phyloP scores from a whole-genome alignment of 2,329 filamentous ascomycete species.

The Phaeosphaeria sp. region DNA sequence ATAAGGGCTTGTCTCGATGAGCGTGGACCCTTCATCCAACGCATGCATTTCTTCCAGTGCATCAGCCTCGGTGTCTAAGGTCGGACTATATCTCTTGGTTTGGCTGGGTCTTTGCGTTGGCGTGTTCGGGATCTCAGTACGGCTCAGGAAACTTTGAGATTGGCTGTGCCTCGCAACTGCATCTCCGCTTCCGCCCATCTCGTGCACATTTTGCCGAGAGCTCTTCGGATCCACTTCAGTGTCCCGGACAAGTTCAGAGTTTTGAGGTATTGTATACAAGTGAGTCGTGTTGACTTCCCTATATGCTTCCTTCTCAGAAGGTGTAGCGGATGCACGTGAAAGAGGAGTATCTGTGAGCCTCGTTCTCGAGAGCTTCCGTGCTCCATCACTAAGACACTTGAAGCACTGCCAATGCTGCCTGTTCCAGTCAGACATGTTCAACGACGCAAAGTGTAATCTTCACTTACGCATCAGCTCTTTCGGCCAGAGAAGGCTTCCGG shows the following conservation, averaged over 20 bases:
- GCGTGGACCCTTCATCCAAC: background rate
- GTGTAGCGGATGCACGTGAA: background rate
- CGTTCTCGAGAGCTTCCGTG: background rate
- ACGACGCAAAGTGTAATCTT: too few relatives aligned
- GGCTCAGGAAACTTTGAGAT: background rate
- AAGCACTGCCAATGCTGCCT: constrained; percentile 19
- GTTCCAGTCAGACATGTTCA: constrained; percentile 6
- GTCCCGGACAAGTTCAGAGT: background rate
- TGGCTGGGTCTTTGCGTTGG: constrained; percentile 15
- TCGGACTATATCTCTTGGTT: background rate
- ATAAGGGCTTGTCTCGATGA: background rate
- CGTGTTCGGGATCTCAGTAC: constrained; percentile 20
- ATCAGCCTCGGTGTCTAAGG: background rate
- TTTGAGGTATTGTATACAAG: background rate
- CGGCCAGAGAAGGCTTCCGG: constrained; percentile 27
- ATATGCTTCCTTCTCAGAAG: background rate
- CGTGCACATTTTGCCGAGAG: background rate
- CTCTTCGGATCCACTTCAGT: background rate
- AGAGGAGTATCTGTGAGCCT: background rate
- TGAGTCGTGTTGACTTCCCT: background rate
- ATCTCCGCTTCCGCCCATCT: background rate
- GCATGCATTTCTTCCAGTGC: background rate
- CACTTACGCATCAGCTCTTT: constrained; percentile 17
- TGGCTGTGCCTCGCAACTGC: background rate
- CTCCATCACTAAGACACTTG: constrained; percentile 13